Base-by-base conservation (phyloP, 345 rosid species). In the Garcia nutans region DNA sequence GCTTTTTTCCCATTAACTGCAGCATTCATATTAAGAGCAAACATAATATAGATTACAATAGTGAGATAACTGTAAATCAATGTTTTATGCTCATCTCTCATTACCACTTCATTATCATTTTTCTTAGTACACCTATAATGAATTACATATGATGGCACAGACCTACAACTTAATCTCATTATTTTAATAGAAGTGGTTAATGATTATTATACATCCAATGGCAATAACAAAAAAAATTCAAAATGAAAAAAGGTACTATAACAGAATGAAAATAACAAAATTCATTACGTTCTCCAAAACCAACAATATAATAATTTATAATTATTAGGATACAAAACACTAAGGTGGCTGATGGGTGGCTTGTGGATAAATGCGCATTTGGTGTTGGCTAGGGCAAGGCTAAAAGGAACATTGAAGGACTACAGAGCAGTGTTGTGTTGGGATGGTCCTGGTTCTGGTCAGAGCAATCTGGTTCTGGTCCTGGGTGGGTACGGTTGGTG, bases 301-400 rank as follows among this genome's bases (percentile, higher is more conserved):
- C 19, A 66, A 45, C 13, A 23, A 47, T 56, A 17, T n/a, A 66
- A 12, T 22, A 6, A 41, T 26, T 45, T 19, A 65, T 70, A 47
- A 8, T 8, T 47, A 54, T 16, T 16, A 16, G 58, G 72, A 28
- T 79, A 54, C 82, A 76, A 66, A 87, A 61, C 86, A 76, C 83
- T 9, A 78, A 26, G 88, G 85, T 71, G 85, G 83, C 87, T 79
- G 23, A 42, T 56, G 70, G 70, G 67, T 67, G 84, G 78, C 67
- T 68, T 68, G 47, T 70, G 71, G 75, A 64, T 45, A 74, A 9
- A 15, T 55, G 79, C 64, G 82, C 77, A 71, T 42, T 57, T 58
- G 31, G 72, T 3, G 58, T 54, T 54, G 50, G 8, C 19, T 8
- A 10, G 20, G 47, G 10, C 0, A 41, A 22, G 17, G 59, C 20